These are phyloP conservation scores for Pythium oligandrum DNA, from an alignment of 352 stramenopile species.

Conservation along the genomic window DNA sequence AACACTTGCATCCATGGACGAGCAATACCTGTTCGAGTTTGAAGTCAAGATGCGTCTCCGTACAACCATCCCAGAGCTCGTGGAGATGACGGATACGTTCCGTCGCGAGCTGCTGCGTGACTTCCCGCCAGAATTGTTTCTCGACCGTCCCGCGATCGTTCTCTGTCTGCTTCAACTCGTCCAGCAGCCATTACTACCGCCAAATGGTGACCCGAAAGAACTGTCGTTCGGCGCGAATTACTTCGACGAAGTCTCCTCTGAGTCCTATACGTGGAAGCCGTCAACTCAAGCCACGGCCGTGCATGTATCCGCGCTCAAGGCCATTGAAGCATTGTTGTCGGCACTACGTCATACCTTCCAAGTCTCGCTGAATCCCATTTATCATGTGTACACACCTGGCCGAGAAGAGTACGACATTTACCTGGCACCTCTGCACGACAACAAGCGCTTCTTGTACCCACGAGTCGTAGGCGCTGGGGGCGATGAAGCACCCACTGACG, in stretches of 20 bases:
- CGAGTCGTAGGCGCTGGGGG: background rate
- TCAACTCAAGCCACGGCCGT: conserved; percentile 39
- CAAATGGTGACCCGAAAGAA: conserved; percentile 6
- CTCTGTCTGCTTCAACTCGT: conserved; percentile 62
- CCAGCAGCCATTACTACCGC: conserved; percentile 49
- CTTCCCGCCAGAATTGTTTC: conserved; percentile 66
- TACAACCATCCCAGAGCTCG: conserved; percentile 41
- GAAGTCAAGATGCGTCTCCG: conserved; percentile 63
- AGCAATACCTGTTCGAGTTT: conserved; percentile 77
- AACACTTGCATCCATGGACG: conserved; percentile 45
- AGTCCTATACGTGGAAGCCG: conserved; percentile 42
- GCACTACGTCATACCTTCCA: conserved; percentile 28
- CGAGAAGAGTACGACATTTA: background rate
- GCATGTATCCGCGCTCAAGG: conserved; percentile 56
- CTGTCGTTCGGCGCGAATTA: conserved; percentile 60
- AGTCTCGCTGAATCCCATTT: conserved; percentile 40
- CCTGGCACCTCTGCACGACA: conserved; percentile 3
- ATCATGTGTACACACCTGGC: conserved; percentile 12
- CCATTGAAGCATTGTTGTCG: conserved; percentile 51
- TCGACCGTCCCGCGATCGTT: conserved; percentile 52
- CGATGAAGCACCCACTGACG: conserved; percentile 1
- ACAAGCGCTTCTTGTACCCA: conserved; percentile 13
- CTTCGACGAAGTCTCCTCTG: conserved; percentile 50
- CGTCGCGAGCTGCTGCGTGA: conserved; percentile 50
- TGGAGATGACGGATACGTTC: conserved; percentile 42